Conservation (phyloP, 2,329 filamentous ascomycete genomes). For the Arachnomyces sp. region DNA sequence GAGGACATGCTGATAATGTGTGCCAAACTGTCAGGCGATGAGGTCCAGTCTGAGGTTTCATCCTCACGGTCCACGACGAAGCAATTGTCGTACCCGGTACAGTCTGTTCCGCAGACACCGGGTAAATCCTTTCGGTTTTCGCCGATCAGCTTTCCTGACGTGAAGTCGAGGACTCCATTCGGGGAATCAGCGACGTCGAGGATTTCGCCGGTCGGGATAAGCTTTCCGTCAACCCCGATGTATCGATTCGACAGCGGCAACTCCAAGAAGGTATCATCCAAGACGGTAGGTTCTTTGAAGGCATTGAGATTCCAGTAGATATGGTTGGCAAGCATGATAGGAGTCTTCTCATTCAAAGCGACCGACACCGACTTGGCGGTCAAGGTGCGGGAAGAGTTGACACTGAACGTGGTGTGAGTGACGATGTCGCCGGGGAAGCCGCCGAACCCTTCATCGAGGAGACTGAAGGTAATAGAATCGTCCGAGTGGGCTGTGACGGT, state of each 20-base stretch:
- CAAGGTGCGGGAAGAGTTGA: constrained; percentile 33
- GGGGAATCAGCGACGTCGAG: constrained; percentile 66
- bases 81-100: constrained; percentile 71
- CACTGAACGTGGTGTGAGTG: constrained; percentile 39
- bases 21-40: constrained; percentile 26
- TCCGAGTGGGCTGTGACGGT: constrained; percentile 36
- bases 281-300: constrained; percentile 36
- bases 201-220: constrained; percentile 71
- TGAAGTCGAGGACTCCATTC: constrained; percentile 53
- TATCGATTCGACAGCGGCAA: constrained; percentile 40
- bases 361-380: constrained; percentile 39
- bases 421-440: constrained; percentile 42
- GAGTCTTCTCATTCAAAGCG: constrained; percentile 39
- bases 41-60: constrained; percentile 19
- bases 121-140: constrained; percentile 56
- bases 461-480: constrained; percentile 39
- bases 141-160: constrained; percentile 69
- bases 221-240: constrained; percentile 49
- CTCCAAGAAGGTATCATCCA: constrained; percentile 38
- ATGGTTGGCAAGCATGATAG: constrained; percentile 45
- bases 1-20: constrained; percentile 55
- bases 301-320: constrained; percentile 47
- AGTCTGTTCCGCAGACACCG: constrained; percentile 72
- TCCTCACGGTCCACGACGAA: constrained; percentile 40
- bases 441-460: constrained; percentile 37